Base-by-base conservation (phyloP, 129 eudicot species). In the Pulicaria dysenterica region DNA sequence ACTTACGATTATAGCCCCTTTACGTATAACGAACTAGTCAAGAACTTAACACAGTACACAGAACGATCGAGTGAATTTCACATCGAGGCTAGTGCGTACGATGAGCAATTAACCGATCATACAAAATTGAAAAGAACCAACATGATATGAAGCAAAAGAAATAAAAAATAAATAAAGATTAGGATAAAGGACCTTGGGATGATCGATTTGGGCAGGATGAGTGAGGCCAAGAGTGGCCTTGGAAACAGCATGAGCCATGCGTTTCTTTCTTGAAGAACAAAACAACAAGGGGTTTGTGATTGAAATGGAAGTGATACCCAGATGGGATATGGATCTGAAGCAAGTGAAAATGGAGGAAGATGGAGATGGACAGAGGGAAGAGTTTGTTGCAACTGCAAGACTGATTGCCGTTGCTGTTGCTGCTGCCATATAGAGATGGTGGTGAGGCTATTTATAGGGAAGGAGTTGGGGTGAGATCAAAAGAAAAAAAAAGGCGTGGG, bases 151-250 rank as follows among this genome's bases (percentile, higher is more conserved):
- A 57, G 37, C 24, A 57, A 24, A 24, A 55, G 15, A 76, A 55
- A 3, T 6, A 42, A 46, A 56, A 76, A 55, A 3, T 6, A 42
- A 46, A 56, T 40, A 2, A 24, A 56, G 31, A 5, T 45, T 24
- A 66, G 34, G 59, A 64, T n/a, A 34, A 42, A 60, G 45, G 49
- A 87, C 95, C 96, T 90, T 83, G 13, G 85, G 89, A 11, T 81
- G 79, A 34, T 90, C 85, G 72, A 85, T 82, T 59, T 70, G 86
- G 17, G 85, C 87, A 62, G 96, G 89, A 13, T 84, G 79, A 79
- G 98, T 94, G 87, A 94, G 95, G 78, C 98, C 98, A 58, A 94
- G 96, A 73, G 91, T 88, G 77, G 88, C 90, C 57, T 80, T 82
- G 17, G 92, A 79, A 74, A 82, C 62, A 66, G 85, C 34, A 75